Conservation (phyloP, 148 eudicot species). For the Rhododendron simsii region DNA sequence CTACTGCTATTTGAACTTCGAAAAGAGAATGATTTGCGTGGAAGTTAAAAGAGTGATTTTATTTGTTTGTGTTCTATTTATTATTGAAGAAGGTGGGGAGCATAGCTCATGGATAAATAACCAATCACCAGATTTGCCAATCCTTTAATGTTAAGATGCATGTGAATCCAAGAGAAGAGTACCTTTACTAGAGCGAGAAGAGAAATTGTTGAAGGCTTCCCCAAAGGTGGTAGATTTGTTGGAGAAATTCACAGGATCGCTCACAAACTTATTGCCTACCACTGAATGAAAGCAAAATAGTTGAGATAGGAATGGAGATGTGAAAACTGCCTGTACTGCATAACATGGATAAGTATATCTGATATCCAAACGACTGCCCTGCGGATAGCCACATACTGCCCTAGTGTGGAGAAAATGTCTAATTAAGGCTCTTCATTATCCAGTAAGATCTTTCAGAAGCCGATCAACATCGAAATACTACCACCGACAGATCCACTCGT, state of each 20-base stretch:
- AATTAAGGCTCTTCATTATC: not conserved
- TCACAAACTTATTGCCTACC: slow-evolving; percentile 62
- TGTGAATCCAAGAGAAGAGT: not conserved
- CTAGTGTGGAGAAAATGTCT: not conserved
- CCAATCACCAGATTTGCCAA: not conserved
- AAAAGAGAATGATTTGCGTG: not conserved
- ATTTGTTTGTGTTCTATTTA: too few species aligned
- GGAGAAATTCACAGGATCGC: slow-evolving; percentile 66
- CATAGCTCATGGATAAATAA: not conserved
- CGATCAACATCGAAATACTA: not conserved
- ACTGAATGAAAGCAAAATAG: slow-evolving; percentile 35
- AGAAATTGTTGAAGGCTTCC: slow-evolving; percentile 47
- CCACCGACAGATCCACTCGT: not conserved
- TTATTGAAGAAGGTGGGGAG: not conserved
- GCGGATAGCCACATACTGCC: not conserved
- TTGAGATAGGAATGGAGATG: not conserved
- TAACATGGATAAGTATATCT: not conserved
- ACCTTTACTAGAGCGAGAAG: slow-evolving; percentile 62
- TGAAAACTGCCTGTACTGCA: not conserved
- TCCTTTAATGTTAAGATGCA: not conserved
- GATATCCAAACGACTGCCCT: not conserved
- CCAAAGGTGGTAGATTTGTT: slow-evolving; percentile 54
- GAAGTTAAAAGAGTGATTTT: too few species aligned
- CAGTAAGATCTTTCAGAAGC: not conserved
- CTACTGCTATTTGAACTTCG: not conserved